These are phyloP conservation scores for Globisporangium mamillatum DNA, from an alignment of 352 stramenopile genomes.

Conservation along the genomic window DNA sequence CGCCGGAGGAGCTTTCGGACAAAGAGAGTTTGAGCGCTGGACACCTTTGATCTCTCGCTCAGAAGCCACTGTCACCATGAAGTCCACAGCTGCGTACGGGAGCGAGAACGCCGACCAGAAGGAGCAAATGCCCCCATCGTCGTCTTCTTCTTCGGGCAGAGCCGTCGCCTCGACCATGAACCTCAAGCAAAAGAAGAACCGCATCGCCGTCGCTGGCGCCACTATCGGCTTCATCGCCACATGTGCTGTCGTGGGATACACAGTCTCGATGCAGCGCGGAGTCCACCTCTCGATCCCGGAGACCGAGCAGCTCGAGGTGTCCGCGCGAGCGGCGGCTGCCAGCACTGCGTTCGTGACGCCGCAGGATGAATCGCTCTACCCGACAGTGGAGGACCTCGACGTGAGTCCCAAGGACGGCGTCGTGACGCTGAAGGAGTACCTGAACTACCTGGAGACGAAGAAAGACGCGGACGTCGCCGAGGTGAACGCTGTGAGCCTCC, in stretches of 20 bases:
- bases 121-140: not conserved
- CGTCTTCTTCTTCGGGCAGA: not conserved
- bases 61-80: not conserved
- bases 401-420: slow-evolving; percentile 26
- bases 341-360: slow-evolving; percentile 31
- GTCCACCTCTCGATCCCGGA: slow-evolving; percentile 7
- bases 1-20: too few relatives aligned
- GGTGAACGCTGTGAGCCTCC: slow-evolving; percentile 28
- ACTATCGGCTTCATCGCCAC: slow-evolving; percentile 37
- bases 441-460: slow-evolving; percentile 27
- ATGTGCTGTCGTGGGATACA: slow-evolving; percentile 40
- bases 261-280: slow-evolving; percentile 19
- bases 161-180: slow-evolving; percentile 16
- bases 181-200: slow-evolving; percentile 41
- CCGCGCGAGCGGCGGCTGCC: slow-evolving; percentile 20
- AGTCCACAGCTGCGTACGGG: not conserved
- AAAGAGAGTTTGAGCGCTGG: too few relatives aligned
- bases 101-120: not conserved
- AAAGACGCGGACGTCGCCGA: slow-evolving; percentile 24
- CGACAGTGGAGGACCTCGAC: slow-evolving; percentile 36
- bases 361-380: slow-evolving; percentile 40
- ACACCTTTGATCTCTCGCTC: not conserved
- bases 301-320: slow-evolving; percentile 28
- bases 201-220: slow-evolving; percentile 36
- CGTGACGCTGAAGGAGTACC: slow-evolving; percentile 37